These are phyloP conservation scores for Termitomyces eurrhizus DNA, from an alignment of 768 basidiomycete genomes.

Conservation along the genomic window DNA sequence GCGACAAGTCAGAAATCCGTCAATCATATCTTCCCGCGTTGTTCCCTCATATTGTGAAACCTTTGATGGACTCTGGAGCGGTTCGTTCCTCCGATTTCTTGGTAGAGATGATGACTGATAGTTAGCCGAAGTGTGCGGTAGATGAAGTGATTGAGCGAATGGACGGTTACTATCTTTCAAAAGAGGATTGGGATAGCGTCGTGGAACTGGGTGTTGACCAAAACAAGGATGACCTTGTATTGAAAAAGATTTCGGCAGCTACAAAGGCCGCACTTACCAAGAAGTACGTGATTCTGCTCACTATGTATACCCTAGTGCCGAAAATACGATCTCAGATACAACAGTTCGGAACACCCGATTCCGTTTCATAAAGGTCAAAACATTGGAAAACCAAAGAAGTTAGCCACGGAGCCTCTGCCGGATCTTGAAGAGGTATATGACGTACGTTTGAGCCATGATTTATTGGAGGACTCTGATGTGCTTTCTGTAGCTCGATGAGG, in stretches of 20 bases:
- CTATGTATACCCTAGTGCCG: neutral
- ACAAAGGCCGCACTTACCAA: conserved; percentile 84
- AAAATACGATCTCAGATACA: conserved; percentile 61
- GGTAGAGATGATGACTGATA: neutral
- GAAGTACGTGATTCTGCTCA: conserved; percentile 49
- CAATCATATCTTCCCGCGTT: conserved; percentile 91
- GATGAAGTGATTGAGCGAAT: conserved; percentile 81
- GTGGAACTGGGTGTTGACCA: conserved; percentile 90
- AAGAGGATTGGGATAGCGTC: conserved; percentile 96
- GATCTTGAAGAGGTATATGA: conserved; percentile 93
- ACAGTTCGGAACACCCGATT: conserved; percentile 85
- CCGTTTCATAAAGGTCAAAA: conserved; percentile 90
- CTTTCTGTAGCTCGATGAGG: conserved; percentile 38
- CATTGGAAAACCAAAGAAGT: conserved; percentile 81
- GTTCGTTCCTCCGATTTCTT: conserved; percentile 44
- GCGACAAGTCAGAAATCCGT: conserved; percentile 85
- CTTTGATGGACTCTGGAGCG: conserved; percentile 67
- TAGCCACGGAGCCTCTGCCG: conserved; percentile 69
- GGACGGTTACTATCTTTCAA: conserved; percentile 92
- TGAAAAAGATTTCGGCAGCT: conserved; percentile 80
- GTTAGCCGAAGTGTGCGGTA: conserved; percentile 57
- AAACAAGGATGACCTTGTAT: conserved; percentile 64
- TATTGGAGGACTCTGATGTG: neutral
- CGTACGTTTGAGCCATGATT: conserved; percentile 34
- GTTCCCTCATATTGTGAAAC: conserved; percentile 74